A percentile compares a stretch with the other conserved stretches of the same genome.
Evolutionary conservation across 495 filamentous ascomycete genomes (phyloP).

Genomic region (Collariella sp.): DNA sequence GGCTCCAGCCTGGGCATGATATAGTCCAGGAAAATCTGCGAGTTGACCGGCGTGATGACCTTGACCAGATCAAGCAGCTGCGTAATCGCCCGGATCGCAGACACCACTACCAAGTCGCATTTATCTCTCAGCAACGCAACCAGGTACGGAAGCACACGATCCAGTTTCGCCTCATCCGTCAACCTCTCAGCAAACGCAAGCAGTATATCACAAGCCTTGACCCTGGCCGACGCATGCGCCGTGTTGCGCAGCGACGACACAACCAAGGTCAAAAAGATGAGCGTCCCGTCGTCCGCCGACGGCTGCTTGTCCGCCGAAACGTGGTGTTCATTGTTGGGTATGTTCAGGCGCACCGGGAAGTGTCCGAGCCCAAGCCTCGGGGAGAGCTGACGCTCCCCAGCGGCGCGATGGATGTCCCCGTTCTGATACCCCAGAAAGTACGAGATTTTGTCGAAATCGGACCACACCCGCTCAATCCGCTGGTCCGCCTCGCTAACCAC

Average conservation of each 20-base stretch:
- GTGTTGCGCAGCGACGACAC: slow-evolving; percentile 85
- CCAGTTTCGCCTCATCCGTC: slow-evolving; percentile 94
- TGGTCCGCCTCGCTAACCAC: slow-evolving; percentile 81
- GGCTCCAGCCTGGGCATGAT: slow-evolving; percentile 74
- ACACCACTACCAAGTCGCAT: slow-evolving; percentile 70
- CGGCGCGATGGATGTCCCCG: slow-evolving; percentile 27
- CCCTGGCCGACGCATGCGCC: slow-evolving; percentile 71
- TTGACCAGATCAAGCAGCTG: slow-evolving; percentile 81
- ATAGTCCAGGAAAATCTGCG: slow-evolving; percentile 91
- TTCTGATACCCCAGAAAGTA: slow-evolving; percentile 74
- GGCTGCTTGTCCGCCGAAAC: slow-evolving; percentile 38
- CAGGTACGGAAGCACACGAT: slow-evolving; percentile 85
- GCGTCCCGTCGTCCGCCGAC: slow-evolving; percentile 73
- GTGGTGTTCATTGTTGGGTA: slow-evolving; percentile 72
- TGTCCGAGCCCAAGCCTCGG: slow-evolving; percentile 42
- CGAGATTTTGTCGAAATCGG: slow-evolving; percentile 96
- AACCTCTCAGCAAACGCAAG: slow-evolving; percentile 85
- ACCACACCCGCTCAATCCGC: slow-evolving; percentile 82
- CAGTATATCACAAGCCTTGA: slow-evolving; percentile 87
- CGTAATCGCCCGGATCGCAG: slow-evolving; percentile 75
- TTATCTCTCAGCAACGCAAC: slow-evolving; percentile 73
- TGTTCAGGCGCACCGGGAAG: slow-evolving; percentile 75
- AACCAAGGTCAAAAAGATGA: slow-evolving; percentile 84
- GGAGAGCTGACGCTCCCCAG: slow-evolving; percentile 26
- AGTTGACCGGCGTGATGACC: slow-evolving; percentile 87